These are phyloP conservation scores for Phytophthora boehmeriae DNA, from an alignment of 352 stramenopile genomes.

Conservation along the genomic window DNA sequence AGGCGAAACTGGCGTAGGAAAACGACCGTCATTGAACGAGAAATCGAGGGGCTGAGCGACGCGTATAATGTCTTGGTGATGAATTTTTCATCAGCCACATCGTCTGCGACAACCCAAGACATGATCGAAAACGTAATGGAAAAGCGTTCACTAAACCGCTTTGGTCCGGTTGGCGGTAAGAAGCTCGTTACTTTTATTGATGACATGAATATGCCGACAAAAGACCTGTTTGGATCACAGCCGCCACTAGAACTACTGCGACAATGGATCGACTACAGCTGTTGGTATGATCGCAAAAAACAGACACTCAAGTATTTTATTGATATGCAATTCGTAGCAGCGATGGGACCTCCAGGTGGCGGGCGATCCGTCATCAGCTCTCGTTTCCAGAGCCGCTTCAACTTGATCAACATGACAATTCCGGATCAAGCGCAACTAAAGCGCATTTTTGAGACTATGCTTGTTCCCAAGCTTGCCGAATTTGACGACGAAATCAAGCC, in stretches of 20 bases:
- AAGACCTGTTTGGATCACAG: slow-evolving; percentile 92
- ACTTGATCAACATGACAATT: slow-evolving; percentile 92
- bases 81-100: slow-evolving; percentile 92
- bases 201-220: slow-evolving; percentile 93
- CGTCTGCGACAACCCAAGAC: slow-evolving; percentile 86
- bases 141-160: slow-evolving; percentile 90
- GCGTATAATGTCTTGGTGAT: slow-evolving; percentile 81
- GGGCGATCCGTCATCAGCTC: slow-evolving; percentile 89
- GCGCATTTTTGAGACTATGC: slow-evolving; percentile 90
- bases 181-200: slow-evolving; percentile 93
- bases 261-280: slow-evolving; percentile 93
- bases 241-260: slow-evolving; percentile 90
- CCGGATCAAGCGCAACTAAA: slow-evolving; percentile 83
- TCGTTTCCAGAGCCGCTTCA: slow-evolving; percentile 92
- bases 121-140: slow-evolving; percentile 92
- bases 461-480: slow-evolving; percentile 82
- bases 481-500: slow-evolving; percentile 92
- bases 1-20: slow-evolving; percentile 91
- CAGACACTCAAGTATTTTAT: slow-evolving; percentile 91
- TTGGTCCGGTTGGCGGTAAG: slow-evolving; percentile 86
- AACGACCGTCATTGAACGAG: slow-evolving; percentile 83
- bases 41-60: slow-evolving; percentile 83
- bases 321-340: slow-evolving; percentile 90
- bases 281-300: slow-evolving; percentile 93
- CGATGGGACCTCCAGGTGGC: slow-evolving; percentile 88